Evolutionary conservation across 2,329 filamentous ascomycete species (phyloP), one percentile per base, ranked within the genome.

Genomic region (Verticillium albo-atrum): DNA sequence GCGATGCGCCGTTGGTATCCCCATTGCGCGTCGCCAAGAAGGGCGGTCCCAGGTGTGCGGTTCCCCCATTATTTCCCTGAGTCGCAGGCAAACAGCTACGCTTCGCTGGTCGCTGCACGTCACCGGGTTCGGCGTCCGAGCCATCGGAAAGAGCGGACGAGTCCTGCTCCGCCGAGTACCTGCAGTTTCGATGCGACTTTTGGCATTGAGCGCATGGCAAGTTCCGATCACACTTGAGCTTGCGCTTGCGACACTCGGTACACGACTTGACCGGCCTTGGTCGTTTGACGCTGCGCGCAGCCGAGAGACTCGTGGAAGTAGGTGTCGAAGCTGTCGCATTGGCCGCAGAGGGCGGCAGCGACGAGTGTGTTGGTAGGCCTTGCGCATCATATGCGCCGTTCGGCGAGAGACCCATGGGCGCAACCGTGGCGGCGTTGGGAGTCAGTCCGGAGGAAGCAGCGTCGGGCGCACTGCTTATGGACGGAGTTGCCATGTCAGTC

Each of bases 161-260:
- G 58, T 81, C 79, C 32, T 80, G 76, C 59, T 82, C 79, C 23
- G 79, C 74, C 26, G 80, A 74, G 64, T 85, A 85, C 64, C 75
- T 80, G 71, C 82, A 85, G 42, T 70, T 66, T 35, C 82, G 80
- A 63, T 76, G 78, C n/a, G 81, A 82, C 68, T 82, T 84, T 56
- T 82, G 80, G 67, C 83, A 86, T 67, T 85, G 82, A 6, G 80
- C 81, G 65, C 83, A 86, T 4, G 82, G 82, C 51, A 76, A 74
- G n/a, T 78, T 73, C 52, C 83, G 77, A 68, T 86, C 82, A 69
- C 83, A 86, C 60, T 78, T 76, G 5, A 84, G 71, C 68, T 84
- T 86, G 65, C 83, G 77, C 68, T 84, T 84, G 58, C 83, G 77
- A 65, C 83, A 84, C 64, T 82, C 80, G 60, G 79, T 79, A 67